Percentiles rank a stretch among this genome's conserved stretches.
phyloP scores from a whole-genome alignment of 2,329 filamentous ascomycete genomes.

The Ilyonectria destructans region DNA sequence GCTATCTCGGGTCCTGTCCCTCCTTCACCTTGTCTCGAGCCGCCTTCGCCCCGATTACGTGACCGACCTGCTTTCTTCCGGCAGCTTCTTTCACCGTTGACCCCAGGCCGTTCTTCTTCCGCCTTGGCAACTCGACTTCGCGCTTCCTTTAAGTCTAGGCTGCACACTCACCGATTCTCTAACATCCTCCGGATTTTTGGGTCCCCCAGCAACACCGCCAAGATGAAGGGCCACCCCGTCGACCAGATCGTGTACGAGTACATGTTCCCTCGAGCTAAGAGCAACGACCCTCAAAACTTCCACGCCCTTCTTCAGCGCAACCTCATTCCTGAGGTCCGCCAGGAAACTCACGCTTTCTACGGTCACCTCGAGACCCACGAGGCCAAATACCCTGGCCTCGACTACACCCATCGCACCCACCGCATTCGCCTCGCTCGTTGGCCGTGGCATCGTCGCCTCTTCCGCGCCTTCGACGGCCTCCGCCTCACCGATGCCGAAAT shows the following conservation, averaged over 20 bases:
- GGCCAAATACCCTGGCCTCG: constrained; percentile 86
- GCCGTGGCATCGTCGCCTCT: constrained; percentile 83
- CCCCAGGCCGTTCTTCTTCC: background rate
- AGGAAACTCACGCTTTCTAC: constrained; percentile 85
- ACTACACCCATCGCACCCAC: constrained; percentile 82
- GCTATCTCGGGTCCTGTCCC: constrained; percentile 12
- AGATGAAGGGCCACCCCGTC: constrained; percentile 81
- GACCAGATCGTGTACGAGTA: constrained; percentile 82
- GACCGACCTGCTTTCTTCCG: constrained; percentile 32
- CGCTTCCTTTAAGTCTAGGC: background rate
- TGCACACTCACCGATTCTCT: background rate
- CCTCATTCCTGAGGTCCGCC: constrained; percentile 83
- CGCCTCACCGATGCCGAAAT: constrained; percentile 81
- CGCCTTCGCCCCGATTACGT: constrained; percentile 40
- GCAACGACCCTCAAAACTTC: constrained; percentile 81
- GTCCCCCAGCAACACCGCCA: constrained; percentile 42
- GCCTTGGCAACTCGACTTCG: background rate
- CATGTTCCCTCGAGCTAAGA: constrained; percentile 79
- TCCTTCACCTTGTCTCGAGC: constrained; percentile 24
- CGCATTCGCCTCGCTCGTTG: constrained; percentile 85
- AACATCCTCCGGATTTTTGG: constrained; percentile 14
- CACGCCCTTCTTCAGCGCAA: constrained; percentile 78
- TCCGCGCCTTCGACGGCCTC: constrained; percentile 81
- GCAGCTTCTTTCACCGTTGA: constrained; percentile 26
- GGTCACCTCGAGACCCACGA: constrained; percentile 85